Base-by-base conservation (phyloP, 2,329 filamentous ascomycete genomes). In the Coleophoma cylindrospora region DNA sequence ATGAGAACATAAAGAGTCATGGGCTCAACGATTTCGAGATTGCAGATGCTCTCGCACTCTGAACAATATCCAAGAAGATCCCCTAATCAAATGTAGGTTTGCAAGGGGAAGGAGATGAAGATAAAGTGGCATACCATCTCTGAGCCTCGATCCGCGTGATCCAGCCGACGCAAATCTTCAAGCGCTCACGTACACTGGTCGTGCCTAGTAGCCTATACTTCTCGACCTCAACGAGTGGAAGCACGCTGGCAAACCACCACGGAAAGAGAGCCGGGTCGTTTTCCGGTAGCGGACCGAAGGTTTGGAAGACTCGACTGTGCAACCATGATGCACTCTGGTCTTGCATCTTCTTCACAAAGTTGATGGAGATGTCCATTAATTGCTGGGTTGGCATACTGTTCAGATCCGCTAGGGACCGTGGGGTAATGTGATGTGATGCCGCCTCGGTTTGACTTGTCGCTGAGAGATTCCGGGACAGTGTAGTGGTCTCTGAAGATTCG, bases 221-320 rank as follows among this genome's bases (percentile, higher is more conserved):
- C 60, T 94, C 86, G 27, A 82, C 72, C 22, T 94, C 87, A 13
- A 80, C 77, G 36, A 94, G 83, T 0, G 90, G 90, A 12, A 95
- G 68, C 17, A 94, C 83, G 61, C 83, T 89, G 10, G 87, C 91
- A 57, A 96, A 86, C 91, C 91, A 96, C 77, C 91, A 96, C 0
- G 91, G 88, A 57, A 96, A 94, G 1, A 81, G 66, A 3, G 84
- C 84, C 1, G 89, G 84, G 61, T 95, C 89, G 14, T 80, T 74
- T 13, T 55, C 47, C 0, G 90, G 91, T 17, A 85, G 86, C 51
- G 87, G 81, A 12, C 91, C 91, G 57, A 92, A 94, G 6, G 87
- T 83, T 33, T 81, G 71, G 32, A 91, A 71, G 34, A 91, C 84
- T 9, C 85, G 80, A 38, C 83, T 77, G 49, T 87, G 81, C 27